Evolutionary conservation across 1,284 basidiomycete genomes (phyloP).

Genomic region (Cryptococcus depauperatus): DNA sequence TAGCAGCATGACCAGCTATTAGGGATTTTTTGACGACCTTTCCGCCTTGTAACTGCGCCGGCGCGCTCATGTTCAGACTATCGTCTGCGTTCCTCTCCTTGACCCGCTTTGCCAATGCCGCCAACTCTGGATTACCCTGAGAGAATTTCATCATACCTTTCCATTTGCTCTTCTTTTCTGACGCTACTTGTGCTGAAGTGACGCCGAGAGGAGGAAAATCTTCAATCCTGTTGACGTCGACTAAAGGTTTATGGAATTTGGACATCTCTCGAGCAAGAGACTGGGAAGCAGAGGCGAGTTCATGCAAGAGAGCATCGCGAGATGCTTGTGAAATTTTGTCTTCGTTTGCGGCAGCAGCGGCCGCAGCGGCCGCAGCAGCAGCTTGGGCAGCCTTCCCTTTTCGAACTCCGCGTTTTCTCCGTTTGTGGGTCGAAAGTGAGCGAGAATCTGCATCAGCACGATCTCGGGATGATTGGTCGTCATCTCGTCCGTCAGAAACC

Average conservation of each 20-base stretch:
- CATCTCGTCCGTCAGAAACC: not conserved
- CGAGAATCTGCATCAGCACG: slow-evolving; percentile 22
- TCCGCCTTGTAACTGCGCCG: slow-evolving; percentile 39
- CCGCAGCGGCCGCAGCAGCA: slow-evolving; percentile 34
- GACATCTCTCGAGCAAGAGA: slow-evolving; percentile 69
- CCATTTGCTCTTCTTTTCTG: slow-evolving; percentile 42
- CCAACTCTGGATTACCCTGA: slow-evolving; percentile 42
- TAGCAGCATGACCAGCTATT: slow-evolving; percentile 5
- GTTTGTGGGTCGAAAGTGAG: slow-evolving; percentile 36
- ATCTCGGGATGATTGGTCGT: not conserved
- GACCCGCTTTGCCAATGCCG: slow-evolving; percentile 37
- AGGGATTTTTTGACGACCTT: not conserved
- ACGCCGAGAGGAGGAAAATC: slow-evolving; percentile 44
- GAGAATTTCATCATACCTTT: slow-evolving; percentile 40
- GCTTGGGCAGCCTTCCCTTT: slow-evolving; percentile 46
- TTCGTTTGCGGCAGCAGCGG: slow-evolving; percentile 27
- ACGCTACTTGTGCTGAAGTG: slow-evolving; percentile 31
- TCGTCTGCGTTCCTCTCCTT: slow-evolving; percentile 35
- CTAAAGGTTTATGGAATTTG: slow-evolving; percentile 24
- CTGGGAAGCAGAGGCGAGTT: slow-evolving; percentile 70
- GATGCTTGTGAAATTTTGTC: slow-evolving; percentile 23
- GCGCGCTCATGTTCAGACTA: slow-evolving; percentile 35
- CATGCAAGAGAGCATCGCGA: slow-evolving; percentile 50
- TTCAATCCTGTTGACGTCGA: slow-evolving; percentile 25
- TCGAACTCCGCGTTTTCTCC: slow-evolving; percentile 43